Evolutionary conservation across 108 stramenopile genomes (phyloP).

Genomic region (Discostella stelligeroides): DNA sequence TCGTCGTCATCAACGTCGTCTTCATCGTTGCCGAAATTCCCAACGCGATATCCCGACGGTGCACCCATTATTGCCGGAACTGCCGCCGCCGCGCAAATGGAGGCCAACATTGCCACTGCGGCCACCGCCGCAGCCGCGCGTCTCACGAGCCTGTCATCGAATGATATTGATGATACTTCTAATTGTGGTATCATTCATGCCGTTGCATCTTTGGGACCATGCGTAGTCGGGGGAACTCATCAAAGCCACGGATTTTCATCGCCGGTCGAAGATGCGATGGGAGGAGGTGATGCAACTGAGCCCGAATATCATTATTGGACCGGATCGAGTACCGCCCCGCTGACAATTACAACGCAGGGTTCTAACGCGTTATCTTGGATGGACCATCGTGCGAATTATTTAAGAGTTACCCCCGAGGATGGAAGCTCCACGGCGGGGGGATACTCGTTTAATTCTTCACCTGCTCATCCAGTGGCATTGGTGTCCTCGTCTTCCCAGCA

Average conservation of each 20-base stretch:
- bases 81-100: slow-evolving; percentile 38
- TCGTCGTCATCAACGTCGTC: neutral
- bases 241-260: slow-evolving; percentile 7
- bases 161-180: neutral
- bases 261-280: neutral
- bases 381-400: slow-evolving; percentile 10
- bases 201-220: slow-evolving; percentile 8
- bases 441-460: neutral
- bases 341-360: neutral
- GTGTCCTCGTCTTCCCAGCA: slow-evolving; percentile 5
- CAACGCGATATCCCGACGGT: slow-evolving; percentile 30
- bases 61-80: slow-evolving; percentile 54
- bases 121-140: too few relatives aligned
- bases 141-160: slow-evolving; percentile 17
- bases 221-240: neutral
- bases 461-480: slow-evolving; percentile 9
- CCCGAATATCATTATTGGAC: neutral
- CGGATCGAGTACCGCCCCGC: slow-evolving; percentile 2
- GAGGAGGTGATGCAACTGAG: neutral
- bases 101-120: slow-evolving; percentile 39
- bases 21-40: slow-evolving; percentile 4
- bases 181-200: slow-evolving; percentile 9
- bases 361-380: slow-evolving; percentile 23
- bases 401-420: slow-evolving; percentile 19
- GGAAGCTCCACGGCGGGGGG: neutral